phyloP scores from a whole-genome alignment of 2,329 filamentous ascomycete species.

The Alternaria infectoria region DNA sequence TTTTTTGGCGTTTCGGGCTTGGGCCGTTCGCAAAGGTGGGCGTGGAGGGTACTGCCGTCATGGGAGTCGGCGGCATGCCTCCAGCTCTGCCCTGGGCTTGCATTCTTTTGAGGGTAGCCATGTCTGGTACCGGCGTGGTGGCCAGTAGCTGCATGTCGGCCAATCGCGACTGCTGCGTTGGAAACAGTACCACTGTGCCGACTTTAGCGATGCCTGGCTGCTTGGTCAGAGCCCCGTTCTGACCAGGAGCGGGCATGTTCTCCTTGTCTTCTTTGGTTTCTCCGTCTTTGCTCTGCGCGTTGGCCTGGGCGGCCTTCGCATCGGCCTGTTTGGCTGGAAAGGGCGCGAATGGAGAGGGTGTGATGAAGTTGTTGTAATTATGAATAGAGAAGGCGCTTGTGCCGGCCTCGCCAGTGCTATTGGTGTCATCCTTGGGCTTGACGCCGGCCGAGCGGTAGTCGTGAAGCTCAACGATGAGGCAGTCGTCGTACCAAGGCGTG shows the following conservation, averaged over 20 bases:
- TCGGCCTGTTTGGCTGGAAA: constrained; percentile 59
- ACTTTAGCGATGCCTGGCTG: constrained; percentile 59
- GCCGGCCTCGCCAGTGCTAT: constrained; percentile 62
- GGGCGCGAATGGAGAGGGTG: constrained; percentile 82
- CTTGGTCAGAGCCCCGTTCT: constrained; percentile 56
- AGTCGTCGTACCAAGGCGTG: constrained; percentile 87
- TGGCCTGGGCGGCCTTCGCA: constrained; percentile 31
- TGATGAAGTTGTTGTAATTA: constrained; percentile 88
- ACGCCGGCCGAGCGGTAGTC: constrained; percentile 76
- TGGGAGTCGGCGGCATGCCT: constrained; percentile 71
- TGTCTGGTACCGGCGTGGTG: constrained; percentile 66
- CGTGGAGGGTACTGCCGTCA: constrained; percentile 60
- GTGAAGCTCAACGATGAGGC: constrained; percentile 91
- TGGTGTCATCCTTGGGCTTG: constrained; percentile 60
- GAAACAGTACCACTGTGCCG: constrained; percentile 81
- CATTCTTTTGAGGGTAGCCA: constrained; percentile 56
- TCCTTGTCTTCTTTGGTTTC: constrained; percentile 59
- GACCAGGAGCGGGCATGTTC: constrained; percentile 61
- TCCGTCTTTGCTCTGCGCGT: constrained; percentile 29
- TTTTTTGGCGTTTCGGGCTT: constrained; percentile 74
- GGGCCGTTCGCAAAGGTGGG: constrained; percentile 63
- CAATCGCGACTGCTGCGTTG: constrained; percentile 77
- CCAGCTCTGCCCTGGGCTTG: constrained; percentile 54
- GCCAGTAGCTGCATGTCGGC: constrained; percentile 79
- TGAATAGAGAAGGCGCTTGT: constrained; percentile 82